Base-by-base conservation (phyloP, 768 basidiomycete species). In the Pulveroboletus sp. region DNA sequence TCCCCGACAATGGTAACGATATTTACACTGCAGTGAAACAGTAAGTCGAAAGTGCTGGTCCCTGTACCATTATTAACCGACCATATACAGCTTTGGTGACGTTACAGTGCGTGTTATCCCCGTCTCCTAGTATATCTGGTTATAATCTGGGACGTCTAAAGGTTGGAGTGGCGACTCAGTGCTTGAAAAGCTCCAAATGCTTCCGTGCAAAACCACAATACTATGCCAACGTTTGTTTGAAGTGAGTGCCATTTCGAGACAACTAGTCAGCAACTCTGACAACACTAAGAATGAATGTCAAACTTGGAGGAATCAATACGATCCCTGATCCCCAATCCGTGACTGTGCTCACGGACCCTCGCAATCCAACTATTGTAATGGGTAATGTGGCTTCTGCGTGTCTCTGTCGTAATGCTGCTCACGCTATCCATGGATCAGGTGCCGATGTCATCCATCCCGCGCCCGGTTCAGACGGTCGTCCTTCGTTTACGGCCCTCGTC, bases 391-490 rank as follows among this genome's bases (percentile, higher is more conserved):
- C 31, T 47, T 54, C 38, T 24, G 2, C 17, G 12, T n/a, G 6
- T 35, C 12, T 20, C 21, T 16, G n/a, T 21, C n/a, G 24, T 43
- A 9, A 19, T 19, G 12, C n/a, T 33, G 16, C 32, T 59, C n/a
- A 55, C 23, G 41, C 36, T 7, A 19, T 43, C 47, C 13, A 12
- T 47, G 25, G 6, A 39, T 39, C 24, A 87, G 84, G 87, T 52
- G 89, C 89, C 16, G 88, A 91, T 63, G 87, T 88, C 24, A 87
- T 89, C 34, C 89, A 92, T 57, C 89, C 90, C 9, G 78, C 87
- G 7, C 88, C 90, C 17, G 88, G 88, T 9, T 78, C 87, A 0
- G 79, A 77, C n/a, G 87, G 82, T 16, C 79, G 83, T 4, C 90
- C 90, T 1, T 92, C 90, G 0, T 91, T 87, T 63, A 86, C 90